phyloP scores from a whole-genome alignment of 768 basidiomycete species.

The Macrocybe gigantea region DNA sequence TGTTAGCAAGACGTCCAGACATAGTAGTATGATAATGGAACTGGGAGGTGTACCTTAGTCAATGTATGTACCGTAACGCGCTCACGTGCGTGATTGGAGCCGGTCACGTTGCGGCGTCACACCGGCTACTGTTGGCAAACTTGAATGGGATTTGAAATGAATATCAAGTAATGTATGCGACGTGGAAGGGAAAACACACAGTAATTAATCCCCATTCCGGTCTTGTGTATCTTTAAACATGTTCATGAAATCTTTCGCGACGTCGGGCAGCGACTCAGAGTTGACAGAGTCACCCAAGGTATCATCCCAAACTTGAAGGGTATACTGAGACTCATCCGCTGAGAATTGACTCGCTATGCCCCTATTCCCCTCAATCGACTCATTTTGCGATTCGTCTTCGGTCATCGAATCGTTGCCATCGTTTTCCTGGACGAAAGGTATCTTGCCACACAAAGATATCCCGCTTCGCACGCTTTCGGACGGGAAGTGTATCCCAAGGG shows the following conservation, averaged over 20 bases:
- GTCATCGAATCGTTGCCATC: neutral
- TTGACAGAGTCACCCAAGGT: neutral
- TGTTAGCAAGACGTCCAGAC: slow-evolving; percentile 65
- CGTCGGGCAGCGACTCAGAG: slow-evolving; percentile 27
- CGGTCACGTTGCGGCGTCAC: neutral
- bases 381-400: neutral
- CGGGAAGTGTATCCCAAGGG: neutral
- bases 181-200: slow-evolving; percentile 27
- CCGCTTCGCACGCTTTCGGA: neutral
- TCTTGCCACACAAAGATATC: neutral
- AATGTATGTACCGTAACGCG: neutral
- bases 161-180: neutral
- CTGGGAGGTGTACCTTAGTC: neutral
- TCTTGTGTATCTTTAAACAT: slow-evolving; percentile 33
- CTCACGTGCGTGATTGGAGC: neutral
- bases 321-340: neutral
- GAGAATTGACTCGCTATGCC: neutral
- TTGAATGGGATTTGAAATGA: neutral
- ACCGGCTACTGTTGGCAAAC: neutral
- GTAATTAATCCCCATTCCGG: slow-evolving; percentile 36
- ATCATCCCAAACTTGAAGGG: slow-evolving; percentile 6
- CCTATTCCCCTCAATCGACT: neutral
- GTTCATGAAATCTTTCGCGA: slow-evolving; percentile 33
- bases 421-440: neutral
- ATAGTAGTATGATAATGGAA: slow-evolving; percentile 24